A percentile compares a stretch with the other conserved stretches of the same genome.
These are phyloP conservation scores for Glomus cerebriforme DNA, from an alignment of 192 early-diverging fungal species.

Conservation along the genomic window DNA sequence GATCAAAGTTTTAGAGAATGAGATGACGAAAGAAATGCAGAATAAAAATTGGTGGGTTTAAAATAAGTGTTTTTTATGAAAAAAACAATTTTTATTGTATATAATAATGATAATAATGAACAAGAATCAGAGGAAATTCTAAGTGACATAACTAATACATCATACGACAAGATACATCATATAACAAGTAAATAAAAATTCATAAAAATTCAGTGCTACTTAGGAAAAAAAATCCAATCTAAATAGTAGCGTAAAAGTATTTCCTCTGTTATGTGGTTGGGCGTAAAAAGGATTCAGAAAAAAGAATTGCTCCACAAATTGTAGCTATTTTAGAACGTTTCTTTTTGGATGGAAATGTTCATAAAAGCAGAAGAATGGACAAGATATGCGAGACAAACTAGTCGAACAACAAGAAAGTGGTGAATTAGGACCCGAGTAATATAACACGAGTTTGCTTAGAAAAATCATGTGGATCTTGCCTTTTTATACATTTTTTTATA, in stretches of 20 bases:
- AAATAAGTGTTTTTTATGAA: not conserved
- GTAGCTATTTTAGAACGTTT: no score
- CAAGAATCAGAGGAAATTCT: not conserved
- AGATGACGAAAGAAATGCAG: not conserved
- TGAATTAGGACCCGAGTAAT: no score
- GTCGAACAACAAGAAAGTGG: no score
- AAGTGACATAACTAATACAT: not conserved
- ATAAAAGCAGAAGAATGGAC: no score
- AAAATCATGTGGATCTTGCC: no score
- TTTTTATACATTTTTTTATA: no score
- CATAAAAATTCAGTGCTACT: not conserved
- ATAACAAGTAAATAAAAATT: not conserved
- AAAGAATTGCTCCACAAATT: no score
- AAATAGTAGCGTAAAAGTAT: not conserved
- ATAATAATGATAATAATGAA: not conserved
- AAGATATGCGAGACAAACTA: no score
- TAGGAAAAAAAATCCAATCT: not conserved
- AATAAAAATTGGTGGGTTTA: not conserved
- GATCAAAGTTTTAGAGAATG: not conserved
- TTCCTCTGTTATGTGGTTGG: not conserved
- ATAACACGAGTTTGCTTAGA: no score
- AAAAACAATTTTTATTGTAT: not conserved
- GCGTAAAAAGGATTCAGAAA: not conserved
- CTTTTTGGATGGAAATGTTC: no score
- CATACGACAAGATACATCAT: not conserved